A percentile compares a stretch with the other conserved stretches of the same genome.
Evolutionary conservation across 352 stramenopile genomes (phyloP).

Genomic region (Phytophthora ohioensis): DNA sequence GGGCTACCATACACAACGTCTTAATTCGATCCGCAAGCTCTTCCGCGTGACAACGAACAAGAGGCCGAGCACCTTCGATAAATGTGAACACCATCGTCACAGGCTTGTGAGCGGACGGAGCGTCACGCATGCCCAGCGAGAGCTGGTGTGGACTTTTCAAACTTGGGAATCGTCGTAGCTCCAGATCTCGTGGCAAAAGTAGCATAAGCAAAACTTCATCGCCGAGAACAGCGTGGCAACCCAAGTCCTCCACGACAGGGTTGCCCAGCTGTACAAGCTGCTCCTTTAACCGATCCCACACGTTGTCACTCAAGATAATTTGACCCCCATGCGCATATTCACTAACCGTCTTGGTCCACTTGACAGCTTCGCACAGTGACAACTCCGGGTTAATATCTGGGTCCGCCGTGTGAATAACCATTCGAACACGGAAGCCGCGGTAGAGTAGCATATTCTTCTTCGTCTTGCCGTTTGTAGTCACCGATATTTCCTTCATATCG

Average conservation of each 20-base stretch:
- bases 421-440: conserved; percentile 84
- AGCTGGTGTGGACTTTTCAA: conserved; percentile 82
- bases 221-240: conserved; percentile 73
- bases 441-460: conserved; percentile 86
- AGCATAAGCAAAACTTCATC: conserved; percentile 87
- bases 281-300: conserved; percentile 89
- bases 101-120: conserved; percentile 75
- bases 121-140: conserved; percentile 83
- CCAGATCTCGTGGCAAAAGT: conserved; percentile 79
- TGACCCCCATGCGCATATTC: conserved; percentile 87
- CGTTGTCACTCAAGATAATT: conserved; percentile 86
- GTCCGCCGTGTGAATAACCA: conserved; percentile 87
- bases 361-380: conserved; percentile 76
- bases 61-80: conserved; percentile 83
- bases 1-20: conserved; percentile 79
- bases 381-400: conserved; percentile 60
- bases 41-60: conserved; percentile 86
- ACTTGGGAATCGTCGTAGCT: conserved; percentile 74
- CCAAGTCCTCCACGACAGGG: conserved; percentile 87
- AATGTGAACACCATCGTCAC: conserved; percentile 93
- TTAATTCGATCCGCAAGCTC: conserved; percentile 88
- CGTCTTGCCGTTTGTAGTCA: conserved; percentile 59
- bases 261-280: conserved; percentile 90
- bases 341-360: conserved; percentile 88
- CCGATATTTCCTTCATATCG: conserved; percentile 81